Conservation (phyloP, 192 early-diverging fungal genomes). For the Backusella circina region DNA sequence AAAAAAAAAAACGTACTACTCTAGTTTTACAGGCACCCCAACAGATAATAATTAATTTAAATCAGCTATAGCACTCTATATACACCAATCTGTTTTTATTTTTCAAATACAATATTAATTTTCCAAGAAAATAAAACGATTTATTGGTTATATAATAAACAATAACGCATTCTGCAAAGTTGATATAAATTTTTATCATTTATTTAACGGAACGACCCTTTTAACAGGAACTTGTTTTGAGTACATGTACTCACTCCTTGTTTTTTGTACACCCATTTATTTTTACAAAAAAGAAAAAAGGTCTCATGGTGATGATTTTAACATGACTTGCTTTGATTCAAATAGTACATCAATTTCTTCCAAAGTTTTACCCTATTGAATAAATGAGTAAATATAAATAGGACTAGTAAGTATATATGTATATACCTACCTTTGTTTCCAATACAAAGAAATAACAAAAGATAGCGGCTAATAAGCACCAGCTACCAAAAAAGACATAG, state of each 20-base stretch:
- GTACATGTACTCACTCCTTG: not conserved
- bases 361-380: constrained; percentile 62
- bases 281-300: not conserved
- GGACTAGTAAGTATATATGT: not conserved
- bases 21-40: not conserved
- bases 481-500: constrained; percentile 64
- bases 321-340: not conserved
- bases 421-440: constrained; percentile 53
- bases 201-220: not conserved
- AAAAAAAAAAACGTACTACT: not conserved
- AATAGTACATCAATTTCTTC: constrained; percentile 82
- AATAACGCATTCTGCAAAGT: not conserved
- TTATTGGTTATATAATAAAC: not conserved
- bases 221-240: not conserved
- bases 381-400: not conserved
- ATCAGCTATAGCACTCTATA: no score
- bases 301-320: not conserved
- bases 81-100: not conserved
- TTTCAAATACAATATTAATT: not conserved
- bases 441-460: constrained; percentile 67
- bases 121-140: not conserved
- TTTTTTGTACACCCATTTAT: not conserved
- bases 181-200: not conserved
- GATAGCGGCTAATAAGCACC: constrained; percentile 49
- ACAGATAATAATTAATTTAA: not conserved